phyloP scores from a whole-genome alignment of 192 early-diverging fungal genomes.

The Helicostylum pulchrum region DNA sequence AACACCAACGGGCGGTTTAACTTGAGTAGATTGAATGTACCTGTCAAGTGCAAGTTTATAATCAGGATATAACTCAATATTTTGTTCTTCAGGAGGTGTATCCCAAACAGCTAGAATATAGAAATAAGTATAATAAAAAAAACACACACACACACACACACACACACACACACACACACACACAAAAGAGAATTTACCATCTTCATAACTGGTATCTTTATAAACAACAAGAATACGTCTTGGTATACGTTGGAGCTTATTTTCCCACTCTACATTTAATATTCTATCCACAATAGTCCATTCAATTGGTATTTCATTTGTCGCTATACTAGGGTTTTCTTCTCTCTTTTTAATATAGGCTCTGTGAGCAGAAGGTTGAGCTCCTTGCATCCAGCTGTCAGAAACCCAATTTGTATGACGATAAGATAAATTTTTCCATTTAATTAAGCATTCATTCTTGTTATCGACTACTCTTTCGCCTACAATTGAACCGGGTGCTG shows the following conservation, averaged over 20 bases:
- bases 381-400: conserved; percentile 39
- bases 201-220: conserved; percentile 51
- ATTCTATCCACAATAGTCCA: conserved; percentile 44
- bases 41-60: conserved; percentile 42
- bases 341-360: conserved; percentile 25
- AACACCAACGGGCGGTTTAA: conserved; percentile 31
- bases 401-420: conserved; percentile 51
- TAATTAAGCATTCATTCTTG: conserved; percentile 34
- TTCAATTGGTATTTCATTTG: conserved; percentile 27
- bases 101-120: conserved; percentile 40
- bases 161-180: too few species aligned
- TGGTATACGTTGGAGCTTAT: conserved; percentile 33
- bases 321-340: conserved; percentile 17
- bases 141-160: too few species aligned
- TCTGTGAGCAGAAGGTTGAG: conserved; percentile 26
- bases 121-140: conserved; percentile 6
- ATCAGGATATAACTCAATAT: conserved; percentile 27
- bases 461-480: not conserved
- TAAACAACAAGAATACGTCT: conserved; percentile 63
- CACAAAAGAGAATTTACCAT: conserved; percentile 23
- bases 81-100: conserved; percentile 26
- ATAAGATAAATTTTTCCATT: conserved; percentile 46
- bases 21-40: conserved; percentile 34
- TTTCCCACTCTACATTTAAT: conserved; percentile 38
- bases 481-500: not conserved